Evolutionary conservation across 108 stramenopile species (phyloP), one percentile per base, ranked within the genome.

Genomic region (Bacterosira constricta): DNA sequence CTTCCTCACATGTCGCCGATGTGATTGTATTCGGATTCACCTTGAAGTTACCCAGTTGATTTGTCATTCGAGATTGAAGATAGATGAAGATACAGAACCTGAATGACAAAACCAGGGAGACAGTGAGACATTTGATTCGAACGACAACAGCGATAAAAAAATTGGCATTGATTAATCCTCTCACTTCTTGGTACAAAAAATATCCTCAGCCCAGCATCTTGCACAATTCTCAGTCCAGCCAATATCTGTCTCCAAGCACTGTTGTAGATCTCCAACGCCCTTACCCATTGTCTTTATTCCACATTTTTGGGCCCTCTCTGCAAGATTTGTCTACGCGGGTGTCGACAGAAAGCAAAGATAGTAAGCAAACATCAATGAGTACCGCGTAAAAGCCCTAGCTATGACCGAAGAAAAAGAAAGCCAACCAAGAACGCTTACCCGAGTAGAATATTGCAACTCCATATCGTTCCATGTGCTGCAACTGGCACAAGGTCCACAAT

Each of bases 381-480:
- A n/a, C n/a, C n/a, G n/a, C n/a, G n/a, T n/a, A n/a, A n/a, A n/a
- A n/a, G n/a, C n/a, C n/a, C n/a, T n/a, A n/a, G n/a, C n/a, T n/a
- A n/a, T n/a, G n/a, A n/a, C n/a, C n/a, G n/a, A 49, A 49, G 23
- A 25, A 49, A 3, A 1, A 49, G 18, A 49, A 25, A 23, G 15
- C 23, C 21, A 1, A 1, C 47, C 7, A 25, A 1, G 26, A 49
- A n/a, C n/a, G 18, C 47, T 18, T 13, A 49, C 47, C 47, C 63
- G 42, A 32, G 63, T 64, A 9, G 63, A 64, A 13, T 46, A 64
- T 32, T 64, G 63, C 21, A 64, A 27, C 41, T 64, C 20, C 23
- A 64, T 18, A 64, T 64, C 63, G 32, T 64, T 64, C 63, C 63
- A 64, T 17, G 42, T 64, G 44, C 46, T 49, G 44, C 63, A 64